Evolutionary conservation across 192 early-diverging fungal genomes (phyloP).

Genomic region (Phycomyces nitens): DNA sequence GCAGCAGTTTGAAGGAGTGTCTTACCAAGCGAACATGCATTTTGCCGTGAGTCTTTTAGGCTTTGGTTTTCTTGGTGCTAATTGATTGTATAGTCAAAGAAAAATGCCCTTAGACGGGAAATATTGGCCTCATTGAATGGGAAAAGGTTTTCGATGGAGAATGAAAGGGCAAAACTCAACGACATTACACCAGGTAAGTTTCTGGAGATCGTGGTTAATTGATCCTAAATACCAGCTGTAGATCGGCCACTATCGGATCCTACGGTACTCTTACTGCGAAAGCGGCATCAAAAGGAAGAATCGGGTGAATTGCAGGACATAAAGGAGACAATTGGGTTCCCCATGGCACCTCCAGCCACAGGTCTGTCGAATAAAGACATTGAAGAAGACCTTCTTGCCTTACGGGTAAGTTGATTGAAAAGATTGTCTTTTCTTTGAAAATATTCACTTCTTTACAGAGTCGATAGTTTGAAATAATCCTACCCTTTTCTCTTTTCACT

Average conservation of each 20-base stretch:
- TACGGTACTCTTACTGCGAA: constrained; percentile 31
- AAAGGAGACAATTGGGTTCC: constrained; percentile 41
- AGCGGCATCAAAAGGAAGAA: constrained; percentile 34
- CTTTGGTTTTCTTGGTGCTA: neutral
- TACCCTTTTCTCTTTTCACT: too few relatives aligned
- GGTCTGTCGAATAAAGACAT: constrained; percentile 31
- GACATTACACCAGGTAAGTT: constrained; percentile 26
- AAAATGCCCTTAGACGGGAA: constrained; percentile 29
- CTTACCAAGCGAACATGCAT: constrained; percentile 47
- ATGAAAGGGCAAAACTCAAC: constrained; percentile 26
- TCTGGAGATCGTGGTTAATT: neutral
- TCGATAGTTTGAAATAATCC: neutral
- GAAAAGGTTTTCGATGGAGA: constrained; percentile 32
- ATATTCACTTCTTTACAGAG: neutral
- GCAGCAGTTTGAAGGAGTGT: constrained; percentile 36
- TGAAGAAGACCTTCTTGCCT: constrained; percentile 39
- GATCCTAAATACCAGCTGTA: neutral
- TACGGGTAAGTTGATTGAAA: constrained; percentile 32
- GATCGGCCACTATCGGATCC: constrained; percentile 27
- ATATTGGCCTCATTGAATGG: constrained; percentile 23
- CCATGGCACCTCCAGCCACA: constrained; percentile 27
- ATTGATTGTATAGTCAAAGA: constrained; percentile 18
- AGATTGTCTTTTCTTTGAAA: neutral
- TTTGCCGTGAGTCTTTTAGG: constrained; percentile 27
- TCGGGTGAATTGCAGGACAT: constrained; percentile 39